These are phyloP conservation scores for Licmophora abbreviata DNA, from an alignment of 108 stramenopile genomes.

Conservation along the genomic window DNA sequence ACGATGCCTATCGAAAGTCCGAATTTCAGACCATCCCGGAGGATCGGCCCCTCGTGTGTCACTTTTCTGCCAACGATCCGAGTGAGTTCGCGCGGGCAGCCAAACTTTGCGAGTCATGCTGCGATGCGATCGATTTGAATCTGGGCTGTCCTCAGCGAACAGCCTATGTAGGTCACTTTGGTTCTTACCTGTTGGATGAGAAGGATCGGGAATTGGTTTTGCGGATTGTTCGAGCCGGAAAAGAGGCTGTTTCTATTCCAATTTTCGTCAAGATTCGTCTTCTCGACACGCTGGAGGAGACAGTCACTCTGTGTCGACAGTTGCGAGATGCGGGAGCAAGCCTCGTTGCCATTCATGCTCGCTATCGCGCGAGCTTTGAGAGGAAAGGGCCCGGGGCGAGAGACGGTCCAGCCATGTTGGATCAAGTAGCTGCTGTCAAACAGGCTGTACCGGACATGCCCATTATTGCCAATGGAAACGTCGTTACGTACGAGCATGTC, in stretches of 20 bases:
- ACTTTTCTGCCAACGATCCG: slow-evolving; percentile 84
- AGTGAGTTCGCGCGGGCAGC: slow-evolving; percentile 56
- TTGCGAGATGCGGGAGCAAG: slow-evolving; percentile 78
- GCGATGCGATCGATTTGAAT: slow-evolving; percentile 91
- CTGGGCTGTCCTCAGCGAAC: slow-evolving; percentile 92
- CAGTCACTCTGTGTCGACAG: slow-evolving; percentile 57
- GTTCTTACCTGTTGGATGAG: slow-evolving; percentile 71
- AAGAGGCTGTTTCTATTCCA: slow-evolving; percentile 48
- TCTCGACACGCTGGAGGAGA: slow-evolving; percentile 76
- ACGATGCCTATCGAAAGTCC: slow-evolving; percentile 27
- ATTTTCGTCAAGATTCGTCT: slow-evolving; percentile 90
- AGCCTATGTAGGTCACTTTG: slow-evolving; percentile 89
- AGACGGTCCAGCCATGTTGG: slow-evolving; percentile 86
- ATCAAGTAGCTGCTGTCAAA: slow-evolving; percentile 57
- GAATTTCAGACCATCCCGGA: slow-evolving; percentile 76
- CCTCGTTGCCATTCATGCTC: slow-evolving; percentile 86
- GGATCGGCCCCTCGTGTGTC: slow-evolving; percentile 89
- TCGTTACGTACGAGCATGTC: slow-evolving; percentile 77
- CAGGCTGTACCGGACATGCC: slow-evolving; percentile 33
- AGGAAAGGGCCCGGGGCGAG: slow-evolving; percentile 80
- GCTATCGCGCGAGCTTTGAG: slow-evolving; percentile 79
- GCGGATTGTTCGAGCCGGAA: slow-evolving; percentile 58
- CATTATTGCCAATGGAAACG: slow-evolving; percentile 88
- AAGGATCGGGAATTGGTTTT: slow-evolving; percentile 70
- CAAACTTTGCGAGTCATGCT: slow-evolving; percentile 36